Percentiles rank a stretch among this genome's conserved stretches.
phyloP scores from a whole-genome alignment of 78 protist species.

The Bodo saltans region DNA sequence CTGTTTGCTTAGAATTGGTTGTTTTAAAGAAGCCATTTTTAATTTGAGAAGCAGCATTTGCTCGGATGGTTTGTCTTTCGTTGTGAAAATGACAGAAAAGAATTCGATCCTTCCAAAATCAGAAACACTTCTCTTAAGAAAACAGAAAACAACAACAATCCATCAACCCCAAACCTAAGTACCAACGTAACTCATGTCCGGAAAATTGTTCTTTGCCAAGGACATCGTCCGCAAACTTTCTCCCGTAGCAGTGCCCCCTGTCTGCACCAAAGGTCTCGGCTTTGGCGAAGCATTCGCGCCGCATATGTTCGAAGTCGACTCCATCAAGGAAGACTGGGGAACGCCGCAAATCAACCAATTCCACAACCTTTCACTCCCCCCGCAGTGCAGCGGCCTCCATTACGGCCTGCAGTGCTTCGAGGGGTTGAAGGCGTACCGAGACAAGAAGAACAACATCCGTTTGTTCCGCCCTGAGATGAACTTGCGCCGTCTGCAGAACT shows the following conservation, averaged over 20 bases:
- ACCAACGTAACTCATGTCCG: background rate
- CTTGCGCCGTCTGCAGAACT: constrained; percentile 70
- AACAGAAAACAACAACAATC: background rate
- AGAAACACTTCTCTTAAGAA: background rate
- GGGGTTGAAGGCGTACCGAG: constrained; percentile 94
- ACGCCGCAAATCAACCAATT: constrained; percentile 73
- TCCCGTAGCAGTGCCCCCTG: constrained; percentile 39
- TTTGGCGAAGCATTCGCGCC: constrained; percentile 84
- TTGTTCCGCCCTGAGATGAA: constrained; percentile 90
- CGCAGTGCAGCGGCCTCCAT: constrained; percentile 80
- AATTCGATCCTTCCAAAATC: background rate
- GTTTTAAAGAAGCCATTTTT: background rate
- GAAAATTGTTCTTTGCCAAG: background rate
- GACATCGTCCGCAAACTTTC: constrained; percentile 29
- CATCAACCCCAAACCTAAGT: background rate
- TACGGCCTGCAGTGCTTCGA: constrained; percentile 93
- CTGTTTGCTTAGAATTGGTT: background rate
- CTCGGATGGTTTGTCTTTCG: background rate
- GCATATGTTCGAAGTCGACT: constrained; percentile 83
- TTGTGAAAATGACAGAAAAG: background rate
- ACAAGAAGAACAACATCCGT: constrained; percentile 37
- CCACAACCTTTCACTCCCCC: constrained; percentile 68
- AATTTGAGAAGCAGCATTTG: background rate
- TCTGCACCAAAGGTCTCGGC: constrained; percentile 52
- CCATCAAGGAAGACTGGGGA: constrained; percentile 72